Evolutionary conservation across 176 grass and related monocot genomes (phyloP).

Genomic region (Otatea glauca): DNA sequence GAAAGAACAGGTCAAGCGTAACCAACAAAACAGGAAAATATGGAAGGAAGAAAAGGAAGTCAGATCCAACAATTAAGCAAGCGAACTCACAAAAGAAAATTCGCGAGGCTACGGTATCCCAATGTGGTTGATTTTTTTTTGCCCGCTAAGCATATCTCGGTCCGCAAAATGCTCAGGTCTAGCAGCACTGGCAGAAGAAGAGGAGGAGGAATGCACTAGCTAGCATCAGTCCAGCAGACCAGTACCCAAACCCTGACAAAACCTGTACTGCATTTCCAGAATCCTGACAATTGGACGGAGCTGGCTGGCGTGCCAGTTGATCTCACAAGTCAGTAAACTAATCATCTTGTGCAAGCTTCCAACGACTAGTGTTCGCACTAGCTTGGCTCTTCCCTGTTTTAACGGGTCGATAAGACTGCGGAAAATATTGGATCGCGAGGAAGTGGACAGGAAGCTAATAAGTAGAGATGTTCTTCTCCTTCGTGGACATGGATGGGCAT

Average conservation of each 20-base stretch:
- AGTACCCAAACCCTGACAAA: neutral
- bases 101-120: too few species aligned
- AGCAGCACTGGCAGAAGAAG: neutral
- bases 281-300: conserved; percentile 18
- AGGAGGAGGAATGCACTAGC: too few species aligned
- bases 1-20: neutral
- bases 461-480: neutral
- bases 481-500: conserved; percentile 36
- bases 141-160: too few species aligned
- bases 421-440: neutral
- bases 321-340: conserved; percentile 24
- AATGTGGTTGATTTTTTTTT: too few species aligned
- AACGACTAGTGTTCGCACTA: neutral
- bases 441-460: neutral
- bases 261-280: neutral
- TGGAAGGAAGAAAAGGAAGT: neutral
- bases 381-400: neutral
- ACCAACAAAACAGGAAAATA: neutral
- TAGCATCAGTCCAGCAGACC: neutral
- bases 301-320: conserved; percentile 21
- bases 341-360: neutral
- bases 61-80: neutral
- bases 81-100: neutral
- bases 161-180: too few species aligned
- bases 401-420: conserved; percentile 4